These are phyloP conservation scores for Sporothrix humicola DNA, from an alignment of 2,329 filamentous ascomycete genomes.

Conservation along the genomic window DNA sequence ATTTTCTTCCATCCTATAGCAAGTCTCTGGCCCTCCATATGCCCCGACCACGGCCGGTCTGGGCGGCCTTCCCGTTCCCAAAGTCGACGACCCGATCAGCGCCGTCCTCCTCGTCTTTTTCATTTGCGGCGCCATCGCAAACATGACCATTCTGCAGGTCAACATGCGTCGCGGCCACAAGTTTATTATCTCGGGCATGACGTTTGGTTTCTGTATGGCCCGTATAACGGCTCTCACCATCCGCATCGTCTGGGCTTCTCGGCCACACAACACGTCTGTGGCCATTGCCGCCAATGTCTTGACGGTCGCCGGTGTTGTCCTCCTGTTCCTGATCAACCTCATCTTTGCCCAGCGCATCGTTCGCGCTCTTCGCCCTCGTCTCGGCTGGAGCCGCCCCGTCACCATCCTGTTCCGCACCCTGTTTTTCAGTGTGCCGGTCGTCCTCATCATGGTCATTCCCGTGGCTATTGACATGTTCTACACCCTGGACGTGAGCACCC, in stretches of 20 bases:
- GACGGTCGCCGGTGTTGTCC: conserved; percentile 72
- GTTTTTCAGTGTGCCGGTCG: conserved; percentile 60
- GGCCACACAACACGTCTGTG: conserved; percentile 49
- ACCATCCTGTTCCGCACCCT: conserved; percentile 61
- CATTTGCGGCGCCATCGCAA: conserved; percentile 55
- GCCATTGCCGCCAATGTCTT: conserved; percentile 70
- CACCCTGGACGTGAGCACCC: conserved; percentile 60
- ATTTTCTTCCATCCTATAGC: no score
- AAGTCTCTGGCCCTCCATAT: conserved; percentile 47
- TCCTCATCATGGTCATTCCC: conserved; percentile 70
- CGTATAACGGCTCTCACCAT: conserved; percentile 58
- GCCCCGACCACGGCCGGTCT: conserved; percentile 53
- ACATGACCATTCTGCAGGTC: conserved; percentile 63
- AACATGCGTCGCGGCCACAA: conserved; percentile 60
- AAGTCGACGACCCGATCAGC: conserved; percentile 68
- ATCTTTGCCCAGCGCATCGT: conserved; percentile 77
- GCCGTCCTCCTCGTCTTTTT: conserved; percentile 67
- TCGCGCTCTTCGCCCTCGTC: conserved; percentile 70
- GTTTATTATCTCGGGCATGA: conserved; percentile 63
- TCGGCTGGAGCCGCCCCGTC: conserved; percentile 70
- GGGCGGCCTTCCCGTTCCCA: conserved; percentile 62
- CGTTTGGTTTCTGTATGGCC: conserved; percentile 65
- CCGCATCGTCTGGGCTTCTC: conserved; percentile 59
- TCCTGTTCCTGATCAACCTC: conserved; percentile 80
- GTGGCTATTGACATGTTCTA: conserved; percentile 69